These are phyloP conservation scores for Exophiala bonariae DNA, from an alignment of 2,329 filamentous ascomycete species.

Conservation along the genomic window DNA sequence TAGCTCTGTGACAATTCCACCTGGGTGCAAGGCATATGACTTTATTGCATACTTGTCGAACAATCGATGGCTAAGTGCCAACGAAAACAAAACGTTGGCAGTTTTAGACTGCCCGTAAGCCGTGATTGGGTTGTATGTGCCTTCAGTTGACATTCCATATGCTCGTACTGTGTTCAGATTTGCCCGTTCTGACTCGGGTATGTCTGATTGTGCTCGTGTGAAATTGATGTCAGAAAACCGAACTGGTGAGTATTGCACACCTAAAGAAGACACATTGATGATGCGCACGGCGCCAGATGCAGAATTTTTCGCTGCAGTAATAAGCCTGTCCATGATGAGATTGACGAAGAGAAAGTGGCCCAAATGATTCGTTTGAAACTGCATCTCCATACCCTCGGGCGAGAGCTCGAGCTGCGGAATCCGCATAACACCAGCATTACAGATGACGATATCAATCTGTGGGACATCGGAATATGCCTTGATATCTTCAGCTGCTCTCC, in stretches of 20 bases:
- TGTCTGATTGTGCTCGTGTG: conserved; percentile 24
- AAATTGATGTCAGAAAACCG: conserved; percentile 38
- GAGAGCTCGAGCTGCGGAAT: conserved; percentile 24
- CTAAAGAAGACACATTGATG: conserved; percentile 31
- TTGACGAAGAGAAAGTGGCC: conserved; percentile 43
- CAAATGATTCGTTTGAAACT: conserved; percentile 40
- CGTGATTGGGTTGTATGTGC: conserved; percentile 36
- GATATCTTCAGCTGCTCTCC: conserved; percentile 34
- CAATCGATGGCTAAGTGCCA: conserved; percentile 34
- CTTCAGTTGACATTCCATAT: conserved; percentile 2
- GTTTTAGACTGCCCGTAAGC: conserved; percentile 49
- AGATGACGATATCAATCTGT: conserved; percentile 42
- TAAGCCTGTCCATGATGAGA: conserved; percentile 36
- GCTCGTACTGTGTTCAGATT: conserved; percentile 6
- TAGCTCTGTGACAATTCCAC: conserved; percentile 23
- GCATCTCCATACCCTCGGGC: conserved; percentile 39
- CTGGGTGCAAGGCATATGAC: conserved; percentile 43
- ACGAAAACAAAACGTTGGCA: conserved; percentile 46
- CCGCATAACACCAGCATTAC: conserved; percentile 46
- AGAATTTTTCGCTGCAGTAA: conserved; percentile 29
- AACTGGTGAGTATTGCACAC: conserved; percentile 31
- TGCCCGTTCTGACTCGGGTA: conserved; percentile 21
- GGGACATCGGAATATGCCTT: conserved; percentile 27
- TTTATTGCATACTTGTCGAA: conserved; percentile 32
- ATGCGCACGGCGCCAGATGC: conserved; percentile 25